Evolutionary conservation across 345 rosid species (phyloP), one percentile per base, ranked within the genome.

Genomic region (Citropsis articulata): DNA sequence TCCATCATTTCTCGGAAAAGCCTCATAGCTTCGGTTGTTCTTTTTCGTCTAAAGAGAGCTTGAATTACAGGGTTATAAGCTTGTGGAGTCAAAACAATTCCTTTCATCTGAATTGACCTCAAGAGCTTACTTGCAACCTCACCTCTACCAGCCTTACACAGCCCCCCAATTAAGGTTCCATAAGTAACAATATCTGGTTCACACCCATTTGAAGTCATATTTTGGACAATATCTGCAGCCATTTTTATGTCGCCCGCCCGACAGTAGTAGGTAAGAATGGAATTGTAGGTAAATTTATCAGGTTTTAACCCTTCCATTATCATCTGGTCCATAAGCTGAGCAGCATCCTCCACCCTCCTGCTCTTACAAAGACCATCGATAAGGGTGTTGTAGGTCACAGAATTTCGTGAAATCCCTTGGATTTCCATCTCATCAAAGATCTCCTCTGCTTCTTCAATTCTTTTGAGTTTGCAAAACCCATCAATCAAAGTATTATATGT

Each of bases 361-460:
- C 77, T 84, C 83, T 90, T 92, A 85, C 91, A 91, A 48, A 93
- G 90, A 72, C 97, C 98, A 60, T 96, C 97, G 2, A 95, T 92
- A 69, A 95, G 97, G 65, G 98, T 85, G 81, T 92, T 95, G 83
- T 90, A 95, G 35, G 98, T 93, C 65, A 95, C 93, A 0, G 91
- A 84, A 84, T 90, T 89, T 83, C 98, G 91, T 16, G 98, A 92
- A 77, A 96, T 87, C 38, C 97, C 98, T 28, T 88, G 94, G 77
- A 93, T 70, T 81, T 96, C 99, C 97, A 96, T 94, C 83, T 96
- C 93, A 78, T 95, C 98, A 19, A 96, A 94, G 56, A 93, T 88
- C 88, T 93, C 95, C 86, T 93, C 97, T 0, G 98, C 98, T 74
- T 89, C 95, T 83, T 84, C 81, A 33, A 91, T 84, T 89, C 81